A percentile compares a stretch with the other conserved stretches of the same genome.
phyloP scores from a whole-genome alignment of 2,329 filamentous ascomycete genomes.

The Microsporum audouinii region DNA sequence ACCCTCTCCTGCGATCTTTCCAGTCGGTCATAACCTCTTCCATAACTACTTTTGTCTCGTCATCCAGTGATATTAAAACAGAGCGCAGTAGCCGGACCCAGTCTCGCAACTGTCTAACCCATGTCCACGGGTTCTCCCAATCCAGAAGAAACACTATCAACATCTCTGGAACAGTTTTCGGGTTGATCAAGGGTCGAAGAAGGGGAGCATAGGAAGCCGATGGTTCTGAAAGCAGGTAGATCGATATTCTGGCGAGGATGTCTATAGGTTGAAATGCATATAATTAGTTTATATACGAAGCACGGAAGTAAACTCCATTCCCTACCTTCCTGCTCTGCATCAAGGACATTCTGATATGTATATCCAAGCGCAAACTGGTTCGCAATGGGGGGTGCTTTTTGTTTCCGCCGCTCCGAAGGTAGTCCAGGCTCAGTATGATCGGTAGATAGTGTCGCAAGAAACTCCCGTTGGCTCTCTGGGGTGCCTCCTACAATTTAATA shows the following conservation, averaged over 20 bases:
- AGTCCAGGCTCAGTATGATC: conserved; percentile 32
- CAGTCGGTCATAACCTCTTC: conserved; percentile 74
- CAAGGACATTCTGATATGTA: conserved; percentile 87
- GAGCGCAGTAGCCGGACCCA: conserved; percentile 79
- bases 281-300: neutral
- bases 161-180: conserved; percentile 72
- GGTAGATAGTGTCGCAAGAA: conserved; percentile 51
- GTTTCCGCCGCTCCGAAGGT: conserved; percentile 37
- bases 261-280: conserved; percentile 41
- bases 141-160: conserved; percentile 85
- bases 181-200: conserved; percentile 71
- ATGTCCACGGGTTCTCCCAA: conserved; percentile 88
- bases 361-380: conserved; percentile 90
- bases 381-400: conserved; percentile 63
- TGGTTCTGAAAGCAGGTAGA: conserved; percentile 79
- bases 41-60: conserved; percentile 69
- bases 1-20: conserved; percentile 61
- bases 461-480: conserved; percentile 72
- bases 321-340: conserved; percentile 82
- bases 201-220: conserved; percentile 73
- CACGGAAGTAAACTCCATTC: conserved; percentile 2
- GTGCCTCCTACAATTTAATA: conserved; percentile 53
- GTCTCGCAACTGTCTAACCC: conserved; percentile 75
- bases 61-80: conserved; percentile 60
- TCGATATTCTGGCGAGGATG: conserved; percentile 75